Evolutionary conservation across 345 rosid genomes (phyloP).

Genomic region (Carallia brachiata): DNA sequence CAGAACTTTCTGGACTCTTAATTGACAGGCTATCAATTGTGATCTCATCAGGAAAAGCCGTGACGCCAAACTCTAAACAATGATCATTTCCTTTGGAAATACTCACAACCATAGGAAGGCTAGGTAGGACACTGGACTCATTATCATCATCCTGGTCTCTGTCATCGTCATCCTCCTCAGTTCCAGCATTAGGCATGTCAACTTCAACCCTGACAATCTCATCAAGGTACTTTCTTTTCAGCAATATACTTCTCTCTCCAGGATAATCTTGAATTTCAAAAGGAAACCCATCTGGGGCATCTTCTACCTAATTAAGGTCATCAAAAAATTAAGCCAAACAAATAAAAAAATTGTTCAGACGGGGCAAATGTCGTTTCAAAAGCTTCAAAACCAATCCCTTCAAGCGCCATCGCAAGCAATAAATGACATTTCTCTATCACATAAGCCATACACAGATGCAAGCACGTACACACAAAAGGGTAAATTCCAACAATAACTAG

Average conservation of each 20-base stretch:
- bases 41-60: constrained; percentile 49
- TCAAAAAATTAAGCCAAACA: not conserved
- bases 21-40: constrained; percentile 51
- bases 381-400: not conserved
- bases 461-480: no score
- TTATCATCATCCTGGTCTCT: constrained; percentile 18
- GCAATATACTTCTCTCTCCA: constrained; percentile 49
- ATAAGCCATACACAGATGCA: no score
- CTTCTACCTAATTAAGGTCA: constrained; percentile 16
- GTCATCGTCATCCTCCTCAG: constrained; percentile 23
- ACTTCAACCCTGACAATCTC: constrained; percentile 56
- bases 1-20: constrained; percentile 27
- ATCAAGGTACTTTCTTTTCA: constrained; percentile 42
- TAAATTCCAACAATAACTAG: no score
- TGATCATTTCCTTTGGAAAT: constrained; percentile 42
- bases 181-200: constrained; percentile 32
- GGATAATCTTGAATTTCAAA: constrained; percentile 49
- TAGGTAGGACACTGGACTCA: constrained; percentile 4
- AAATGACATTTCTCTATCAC: no score
- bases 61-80: constrained; percentile 50
- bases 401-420: no score
- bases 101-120: constrained; percentile 50
- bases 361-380: not conserved
- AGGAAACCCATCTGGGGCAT: constrained; percentile 47
- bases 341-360: not conserved